phyloP scores from a whole-genome alignment of 2,329 filamentous ascomycete genomes.

The Hypoxylon sp. region DNA sequence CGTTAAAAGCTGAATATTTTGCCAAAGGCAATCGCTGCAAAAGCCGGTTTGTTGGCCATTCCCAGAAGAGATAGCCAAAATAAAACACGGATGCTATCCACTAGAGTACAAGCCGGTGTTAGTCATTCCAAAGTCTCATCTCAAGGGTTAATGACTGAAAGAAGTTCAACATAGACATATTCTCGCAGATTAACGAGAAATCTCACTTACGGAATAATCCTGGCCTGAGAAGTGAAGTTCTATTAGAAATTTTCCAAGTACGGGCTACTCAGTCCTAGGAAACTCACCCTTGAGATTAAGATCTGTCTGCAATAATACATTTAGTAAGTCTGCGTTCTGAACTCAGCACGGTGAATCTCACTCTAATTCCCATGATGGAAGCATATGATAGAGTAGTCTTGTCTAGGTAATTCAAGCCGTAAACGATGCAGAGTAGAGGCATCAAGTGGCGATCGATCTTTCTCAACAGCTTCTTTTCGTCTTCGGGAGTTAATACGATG shows the following conservation, averaged over 20 bases:
- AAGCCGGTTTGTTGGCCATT: constrained; percentile 76
- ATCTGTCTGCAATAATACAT: constrained; percentile 40
- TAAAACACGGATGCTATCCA: constrained; percentile 69
- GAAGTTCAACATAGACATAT: background rate
- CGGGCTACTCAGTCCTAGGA: background rate
- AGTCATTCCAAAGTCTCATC: background rate
- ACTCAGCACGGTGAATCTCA: constrained; percentile 27
- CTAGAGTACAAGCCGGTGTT: constrained; percentile 32
- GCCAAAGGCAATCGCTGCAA: constrained; percentile 75
- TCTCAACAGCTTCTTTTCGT: constrained; percentile 59
- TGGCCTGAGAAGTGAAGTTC: constrained; percentile 44
- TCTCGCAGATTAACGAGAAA: background rate
- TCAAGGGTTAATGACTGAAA: background rate
- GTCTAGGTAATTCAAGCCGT: constrained; percentile 71
- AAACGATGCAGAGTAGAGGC: constrained; percentile 70
- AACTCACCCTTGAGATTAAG: constrained; percentile 49
- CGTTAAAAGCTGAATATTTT: constrained; percentile 76
- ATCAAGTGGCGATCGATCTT: constrained; percentile 65
- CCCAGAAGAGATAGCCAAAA: constrained; percentile 68
- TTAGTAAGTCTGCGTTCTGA: constrained; percentile 21
- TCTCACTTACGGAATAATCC: constrained; percentile 59
- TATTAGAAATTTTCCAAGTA: constrained; percentile 17
- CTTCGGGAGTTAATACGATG: constrained; percentile 58
- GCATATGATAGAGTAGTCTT: constrained; percentile 64
- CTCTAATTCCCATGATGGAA: constrained; percentile 67